A percentile compares a stretch with the other conserved stretches of the same genome.
phyloP scores from a whole-genome alignment of 1,284 basidiomycete genomes.

The Malassezia brasiliensis region DNA sequence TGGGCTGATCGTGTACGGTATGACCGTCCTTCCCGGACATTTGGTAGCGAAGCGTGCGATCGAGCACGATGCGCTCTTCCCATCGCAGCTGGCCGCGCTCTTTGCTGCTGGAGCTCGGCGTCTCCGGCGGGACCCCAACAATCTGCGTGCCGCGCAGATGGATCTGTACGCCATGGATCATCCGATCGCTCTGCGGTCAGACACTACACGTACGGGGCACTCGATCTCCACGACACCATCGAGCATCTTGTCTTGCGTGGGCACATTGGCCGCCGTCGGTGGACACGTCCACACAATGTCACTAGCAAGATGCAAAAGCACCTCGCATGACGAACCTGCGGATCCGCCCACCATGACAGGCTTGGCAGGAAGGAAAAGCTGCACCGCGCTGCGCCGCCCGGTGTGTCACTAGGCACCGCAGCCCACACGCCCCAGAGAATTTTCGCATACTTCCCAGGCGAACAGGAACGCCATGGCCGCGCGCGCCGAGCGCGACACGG shows the following conservation, averaged over 20 bases:
- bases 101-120: neutral
- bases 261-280: conserved; percentile 24
- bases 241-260: conserved; percentile 43
- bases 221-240: conserved; percentile 44
- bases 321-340: conserved; percentile 28
- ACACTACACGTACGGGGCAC: conserved; percentile 20
- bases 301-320: conserved; percentile 37
- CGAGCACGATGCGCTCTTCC: conserved; percentile 42
- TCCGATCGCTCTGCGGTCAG: conserved; percentile 24
- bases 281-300: conserved; percentile 42
- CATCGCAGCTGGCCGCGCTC: conserved; percentile 22
- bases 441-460: conserved; percentile 2
- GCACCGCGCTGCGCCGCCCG: too few relatives aligned
- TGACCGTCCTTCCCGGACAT: conserved; percentile 10
- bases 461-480: neutral
- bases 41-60: conserved; percentile 37
- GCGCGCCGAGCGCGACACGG: neutral
- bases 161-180: conserved; percentile 34
- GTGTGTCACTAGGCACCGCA: too few relatives aligned
- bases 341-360: neutral
- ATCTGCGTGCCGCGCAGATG: conserved; percentile 36
- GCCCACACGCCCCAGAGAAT: too few relatives aligned
- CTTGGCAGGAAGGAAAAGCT: too few relatives aligned
- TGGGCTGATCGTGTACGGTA: neutral
- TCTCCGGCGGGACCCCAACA: conserved; percentile 28